Evolutionary conservation across 441 rosid species (phyloP).

Genomic region (Mallotus japonicus): DNA sequence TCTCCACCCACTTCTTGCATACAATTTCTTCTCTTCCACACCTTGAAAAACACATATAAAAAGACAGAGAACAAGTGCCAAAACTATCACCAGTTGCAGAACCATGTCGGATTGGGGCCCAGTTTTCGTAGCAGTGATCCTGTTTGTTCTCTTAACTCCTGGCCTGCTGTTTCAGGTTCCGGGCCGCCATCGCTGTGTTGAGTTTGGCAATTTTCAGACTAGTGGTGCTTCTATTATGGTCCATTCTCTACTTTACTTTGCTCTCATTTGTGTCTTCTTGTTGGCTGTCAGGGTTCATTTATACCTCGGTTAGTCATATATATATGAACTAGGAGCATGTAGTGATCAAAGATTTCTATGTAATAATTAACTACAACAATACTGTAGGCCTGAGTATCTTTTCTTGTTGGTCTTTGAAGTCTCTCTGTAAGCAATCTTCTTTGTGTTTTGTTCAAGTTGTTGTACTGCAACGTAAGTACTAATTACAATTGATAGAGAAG

Average conservation of each 20-base stretch:
- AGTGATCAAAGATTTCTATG: no score
- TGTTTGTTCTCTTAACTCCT: slow-evolving; percentile 67
- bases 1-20: not conserved
- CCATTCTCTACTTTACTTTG: slow-evolving; percentile 73
- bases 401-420: no score
- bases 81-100: not conserved
- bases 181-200: slow-evolving; percentile 49
- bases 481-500: no score
- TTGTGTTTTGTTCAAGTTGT: no score
- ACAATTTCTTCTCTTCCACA: not conserved
- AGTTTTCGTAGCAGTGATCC: slow-evolving; percentile 61
- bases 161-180: slow-evolving; percentile 86
- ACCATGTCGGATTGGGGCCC: slow-evolving; percentile 77
- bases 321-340: no score
- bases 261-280: slow-evolving; percentile 73
- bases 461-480: no score
- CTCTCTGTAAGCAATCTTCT: no score
- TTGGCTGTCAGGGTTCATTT: slow-evolving; percentile 66
- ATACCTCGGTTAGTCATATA: slow-evolving; percentile 40
- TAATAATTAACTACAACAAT: no score
- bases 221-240: slow-evolving; percentile 78
- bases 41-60: not conserved
- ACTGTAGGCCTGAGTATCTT: no score
- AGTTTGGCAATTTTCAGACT: slow-evolving; percentile 88
- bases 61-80: not conserved